Evolutionary conservation across 2,329 filamentous ascomycete species (phyloP), one percentile per base, ranked within the genome.

Genomic region (Blastomyces percursus): DNA sequence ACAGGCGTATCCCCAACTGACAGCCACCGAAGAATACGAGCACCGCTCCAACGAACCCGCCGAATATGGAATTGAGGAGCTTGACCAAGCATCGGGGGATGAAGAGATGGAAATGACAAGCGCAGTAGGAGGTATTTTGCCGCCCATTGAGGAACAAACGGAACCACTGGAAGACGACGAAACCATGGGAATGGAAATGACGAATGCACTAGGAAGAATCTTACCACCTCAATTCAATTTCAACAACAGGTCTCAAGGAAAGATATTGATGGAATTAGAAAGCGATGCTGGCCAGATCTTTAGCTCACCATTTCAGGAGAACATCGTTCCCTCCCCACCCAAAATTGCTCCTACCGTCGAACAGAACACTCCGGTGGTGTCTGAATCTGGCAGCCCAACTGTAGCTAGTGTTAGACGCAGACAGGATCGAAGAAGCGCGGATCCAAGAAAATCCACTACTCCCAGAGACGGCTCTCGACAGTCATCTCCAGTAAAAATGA

Each of bases 131-230:
- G 76, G 76, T 30, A 80, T 78, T 50, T 68, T 78, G 42, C 69
- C 73, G 42, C 69, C 74, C 16, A 74, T 74, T 60, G 73, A 76
- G 51, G 74, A 76, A 66, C 72, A 71, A 63, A 73, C 70, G 12
- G 76, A 76, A 67, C 71, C 63, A 56, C 40, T 46, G 21, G 70
- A 66, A 66, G 76, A 77, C 4, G 76, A 76, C 61, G 69, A 74
- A 59, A 85, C 83, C 1, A 79, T 82, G 71, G 84, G 80, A 0
- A 89, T 89, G 86, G 86, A 89, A 55, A 84, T 89, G 71, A 89
- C 86, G 1, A 79, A 79, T 55, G 83, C 82, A 6, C 77, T 88
- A 56, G 86, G 87, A 11, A 79, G 80, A 9, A 89, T 90, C 59
- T 76, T 88, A 51, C 70, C 70, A 72, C 77, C 73, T 65, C 56